Evolutionary conservation across 495 filamentous ascomycete genomes (phyloP).

Genomic region (Amphirosellinia nigrospora): DNA sequence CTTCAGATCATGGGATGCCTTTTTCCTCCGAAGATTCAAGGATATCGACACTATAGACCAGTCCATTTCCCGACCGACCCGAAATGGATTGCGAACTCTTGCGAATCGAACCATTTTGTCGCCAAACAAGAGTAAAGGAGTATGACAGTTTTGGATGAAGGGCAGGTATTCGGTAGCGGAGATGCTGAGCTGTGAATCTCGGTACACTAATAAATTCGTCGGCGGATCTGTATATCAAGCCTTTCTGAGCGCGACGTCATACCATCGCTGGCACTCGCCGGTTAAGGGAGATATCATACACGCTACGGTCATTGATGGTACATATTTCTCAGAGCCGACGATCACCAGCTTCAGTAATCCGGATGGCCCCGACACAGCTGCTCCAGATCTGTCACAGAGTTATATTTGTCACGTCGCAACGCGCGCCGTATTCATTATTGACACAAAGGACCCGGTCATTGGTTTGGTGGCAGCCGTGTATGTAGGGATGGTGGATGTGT

Average conservation of each 20-base stretch:
- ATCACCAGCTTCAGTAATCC: conserved; percentile 49
- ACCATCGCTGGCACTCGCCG: conserved; percentile 66
- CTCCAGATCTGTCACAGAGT: conserved; percentile 39
- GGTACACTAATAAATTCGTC: conserved; percentile 42
- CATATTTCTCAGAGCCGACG: conserved; percentile 64
- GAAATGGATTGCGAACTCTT: conserved; percentile 60
- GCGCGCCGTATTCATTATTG: conserved; percentile 61
- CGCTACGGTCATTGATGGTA: conserved; percentile 54
- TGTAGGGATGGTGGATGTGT: conserved; percentile 66
- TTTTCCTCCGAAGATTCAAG: conserved; percentile 63
- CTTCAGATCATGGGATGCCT: conserved; percentile 68
- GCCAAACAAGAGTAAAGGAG: conserved; percentile 41
- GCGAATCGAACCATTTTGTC: conserved; percentile 59
- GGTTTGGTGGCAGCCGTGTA: conserved; percentile 61
- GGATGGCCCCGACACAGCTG: conserved; percentile 40
- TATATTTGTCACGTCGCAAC: conserved; percentile 59
- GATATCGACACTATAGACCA: conserved; percentile 49
- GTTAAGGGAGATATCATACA: conserved; percentile 57
- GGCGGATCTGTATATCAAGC: conserved; percentile 65
- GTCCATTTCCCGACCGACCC: conserved; percentile 45
- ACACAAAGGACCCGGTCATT: conserved; percentile 59
- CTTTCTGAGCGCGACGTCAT: conserved; percentile 59
- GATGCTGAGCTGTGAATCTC: conserved; percentile 49
- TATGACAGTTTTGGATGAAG: conserved; percentile 62
- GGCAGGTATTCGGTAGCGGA: conserved; percentile 59